Conservation (phyloP, 2,329 filamentous ascomycete genomes). For the Didymellaceae sp. region DNA sequence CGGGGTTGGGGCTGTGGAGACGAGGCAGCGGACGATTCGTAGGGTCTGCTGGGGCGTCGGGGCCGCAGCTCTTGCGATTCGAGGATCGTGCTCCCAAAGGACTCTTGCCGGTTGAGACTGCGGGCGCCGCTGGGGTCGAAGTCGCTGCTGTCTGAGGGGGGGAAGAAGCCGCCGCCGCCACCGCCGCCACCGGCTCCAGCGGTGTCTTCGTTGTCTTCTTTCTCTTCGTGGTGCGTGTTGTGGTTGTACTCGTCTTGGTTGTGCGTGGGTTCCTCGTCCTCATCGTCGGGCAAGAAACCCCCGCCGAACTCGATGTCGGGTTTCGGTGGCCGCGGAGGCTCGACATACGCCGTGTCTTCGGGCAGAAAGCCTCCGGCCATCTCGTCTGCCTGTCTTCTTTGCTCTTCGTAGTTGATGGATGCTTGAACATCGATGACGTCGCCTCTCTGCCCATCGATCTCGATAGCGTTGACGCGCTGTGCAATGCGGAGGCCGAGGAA, state of each 20-base stretch:
- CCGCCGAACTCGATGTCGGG: constrained; percentile 19
- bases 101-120: constrained; percentile 43
- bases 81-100: constrained; percentile 39
- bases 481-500: constrained; percentile 70
- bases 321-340: constrained; percentile 23
- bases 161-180: constrained; percentile 19
- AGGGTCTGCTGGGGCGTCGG: constrained; percentile 26
- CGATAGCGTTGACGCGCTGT: constrained; percentile 70
- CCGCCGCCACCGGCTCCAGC: not conserved
- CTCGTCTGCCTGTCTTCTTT: constrained; percentile 34
- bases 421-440: constrained; percentile 37
- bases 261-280: constrained; percentile 7
- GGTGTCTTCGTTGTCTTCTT: not conserved
- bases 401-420: constrained; percentile 39
- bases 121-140: constrained; percentile 4
- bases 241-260: too few species aligned
- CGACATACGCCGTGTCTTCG: constrained; percentile 56
- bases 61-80: constrained; percentile 37
- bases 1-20: not conserved
- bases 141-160: constrained; percentile 19
- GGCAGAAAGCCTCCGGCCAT: constrained; percentile 52
- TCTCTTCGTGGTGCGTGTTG: not conserved
- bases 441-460: constrained; percentile 43
- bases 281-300: constrained; percentile 30
- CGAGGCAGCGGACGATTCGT: not conserved